These are phyloP conservation scores for Elasticomyces elasticus DNA, from an alignment of 495 filamentous ascomycete species.

Conservation along the genomic window DNA sequence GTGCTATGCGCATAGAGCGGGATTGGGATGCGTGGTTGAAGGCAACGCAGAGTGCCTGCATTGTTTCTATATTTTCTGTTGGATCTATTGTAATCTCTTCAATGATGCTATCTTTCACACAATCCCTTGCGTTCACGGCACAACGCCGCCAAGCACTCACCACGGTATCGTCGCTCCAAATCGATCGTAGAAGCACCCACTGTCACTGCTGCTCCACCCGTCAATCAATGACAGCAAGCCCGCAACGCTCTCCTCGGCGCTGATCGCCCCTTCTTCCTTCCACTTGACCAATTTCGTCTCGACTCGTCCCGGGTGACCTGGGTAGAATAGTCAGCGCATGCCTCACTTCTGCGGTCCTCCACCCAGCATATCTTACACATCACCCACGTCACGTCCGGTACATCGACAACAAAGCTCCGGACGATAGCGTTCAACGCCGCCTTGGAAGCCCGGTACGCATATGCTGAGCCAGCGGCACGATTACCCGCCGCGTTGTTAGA, in stretches of 20 bases:
- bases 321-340: too few relatives aligned
- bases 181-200: conserved; percentile 33
- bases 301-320: conserved; percentile 34
- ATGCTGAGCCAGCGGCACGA: conserved; percentile 22
- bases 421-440: conserved; percentile 31
- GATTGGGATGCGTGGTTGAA: too few relatives aligned
- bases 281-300: conserved; percentile 33
- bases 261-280: conserved; percentile 35
- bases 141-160: conserved; percentile 13
- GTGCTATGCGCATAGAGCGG: too few relatives aligned
- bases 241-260: conserved; percentile 30
- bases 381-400: conserved; percentile 25
- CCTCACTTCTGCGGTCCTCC: too few relatives aligned
- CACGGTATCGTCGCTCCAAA: conserved; percentile 32
- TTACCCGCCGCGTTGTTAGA: conserved; percentile 19
- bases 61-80: too few relatives aligned
- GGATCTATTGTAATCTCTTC: too few relatives aligned
- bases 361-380: too few relatives aligned
- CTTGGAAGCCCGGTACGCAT: conserved; percentile 33
- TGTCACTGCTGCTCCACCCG: conserved; percentile 18
- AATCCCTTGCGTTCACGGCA: neutral
- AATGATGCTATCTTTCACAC: neutral
- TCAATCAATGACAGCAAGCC: conserved; percentile 31
- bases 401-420: conserved; percentile 27
- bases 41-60: too few relatives aligned